Evolutionary conservation across 2,329 filamentous ascomycete genomes (phyloP).

Genomic region (Exophiala calicioides): DNA sequence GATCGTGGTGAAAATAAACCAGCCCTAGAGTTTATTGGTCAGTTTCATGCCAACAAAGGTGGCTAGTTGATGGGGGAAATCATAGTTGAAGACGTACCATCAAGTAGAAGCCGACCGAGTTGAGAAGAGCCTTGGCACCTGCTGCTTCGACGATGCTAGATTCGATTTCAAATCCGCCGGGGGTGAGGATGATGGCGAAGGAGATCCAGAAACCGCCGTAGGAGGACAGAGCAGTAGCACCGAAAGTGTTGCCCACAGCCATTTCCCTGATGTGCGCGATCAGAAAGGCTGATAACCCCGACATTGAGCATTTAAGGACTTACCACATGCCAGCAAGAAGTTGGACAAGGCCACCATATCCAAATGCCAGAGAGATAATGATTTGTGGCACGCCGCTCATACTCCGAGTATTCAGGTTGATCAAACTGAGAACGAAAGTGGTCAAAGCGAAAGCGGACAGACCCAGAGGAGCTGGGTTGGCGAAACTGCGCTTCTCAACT

Average conservation of each 20-base stretch:
- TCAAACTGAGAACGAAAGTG: conserved; percentile 73
- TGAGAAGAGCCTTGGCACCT: conserved; percentile 49
- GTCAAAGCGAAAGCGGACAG: conserved; percentile 78
- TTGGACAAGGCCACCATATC: conserved; percentile 77
- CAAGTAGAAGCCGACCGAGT: conserved; percentile 73
- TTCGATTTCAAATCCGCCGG: conserved; percentile 63
- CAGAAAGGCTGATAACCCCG: conserved; percentile 1
- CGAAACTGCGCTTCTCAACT: conserved; percentile 68
- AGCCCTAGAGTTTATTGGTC: conserved; percentile 51
- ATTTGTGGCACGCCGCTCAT: conserved; percentile 65
- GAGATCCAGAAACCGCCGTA: conserved; percentile 84
- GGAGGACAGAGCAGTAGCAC: conserved; percentile 76
- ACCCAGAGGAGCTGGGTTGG: conserved; percentile 76
- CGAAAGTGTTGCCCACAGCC: conserved; percentile 84
- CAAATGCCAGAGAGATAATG: conserved; percentile 68
- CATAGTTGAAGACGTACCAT: conserved; percentile 47
- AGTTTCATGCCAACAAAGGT: background rate
- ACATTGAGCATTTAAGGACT: conserved; percentile 28
- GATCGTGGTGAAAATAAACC: conserved; percentile 83
- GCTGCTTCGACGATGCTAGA: conserved; percentile 42
- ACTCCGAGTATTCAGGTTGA: conserved; percentile 68
- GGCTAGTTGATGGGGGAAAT: background rate
- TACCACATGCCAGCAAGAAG: conserved; percentile 85
- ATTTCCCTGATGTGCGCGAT: conserved; percentile 64
- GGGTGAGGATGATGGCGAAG: conserved; percentile 71